Base-by-base conservation (phyloP, 2,329 filamentous ascomycete species). In the Periglandula ipomoeae region DNA sequence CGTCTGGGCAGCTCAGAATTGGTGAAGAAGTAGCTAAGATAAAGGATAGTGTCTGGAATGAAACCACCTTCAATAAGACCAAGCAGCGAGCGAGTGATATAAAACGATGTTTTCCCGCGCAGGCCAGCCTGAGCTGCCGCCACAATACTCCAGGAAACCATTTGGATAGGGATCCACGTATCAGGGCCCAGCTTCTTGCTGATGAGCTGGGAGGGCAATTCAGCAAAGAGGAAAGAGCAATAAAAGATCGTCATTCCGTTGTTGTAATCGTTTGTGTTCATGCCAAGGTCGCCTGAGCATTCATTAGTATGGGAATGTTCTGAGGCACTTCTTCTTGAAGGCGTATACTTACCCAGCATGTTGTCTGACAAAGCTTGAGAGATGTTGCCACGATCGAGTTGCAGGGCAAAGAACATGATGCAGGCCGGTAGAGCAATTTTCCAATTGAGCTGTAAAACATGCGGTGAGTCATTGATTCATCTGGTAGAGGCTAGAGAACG, bases 61-160 rank as follows among this genome's bases (percentile, higher is more conserved):
- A 84, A 84, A 0, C 78, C 79, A 20, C 78, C 78, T 60, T 77
- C 71, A 46, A 78, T 65, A 2, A 79, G 60, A 4, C 72, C 75
- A 1, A 79, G 61, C 1, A 67, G 54, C 0, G 58, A 58, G 3
- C 61, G 60, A 2, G 61, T 64, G 1, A 58, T 57, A 27, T 63
- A 67, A 53, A 62, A 67, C n/a, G 53, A 56, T 1, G 56, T 26
- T 57, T 51, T 26, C 51, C 59, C 17, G 53, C 58, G 17, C 10
- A 67, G 55, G 3, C 61, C 57, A 1, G 59, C 63, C 43, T 68
- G 65, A 6, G 59, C 62, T 10, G 61, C 60, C 2, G 64, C 65
- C 2, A 65, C 55, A 11, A 65, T 51, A 5, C 62, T 64, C 66
- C 66, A 69, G 2, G 49, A 38, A 4, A 63, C 54, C 62, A 67